phyloP scores from a whole-genome alignment of 305 asterid species.

The Striga hermonthica region DNA sequence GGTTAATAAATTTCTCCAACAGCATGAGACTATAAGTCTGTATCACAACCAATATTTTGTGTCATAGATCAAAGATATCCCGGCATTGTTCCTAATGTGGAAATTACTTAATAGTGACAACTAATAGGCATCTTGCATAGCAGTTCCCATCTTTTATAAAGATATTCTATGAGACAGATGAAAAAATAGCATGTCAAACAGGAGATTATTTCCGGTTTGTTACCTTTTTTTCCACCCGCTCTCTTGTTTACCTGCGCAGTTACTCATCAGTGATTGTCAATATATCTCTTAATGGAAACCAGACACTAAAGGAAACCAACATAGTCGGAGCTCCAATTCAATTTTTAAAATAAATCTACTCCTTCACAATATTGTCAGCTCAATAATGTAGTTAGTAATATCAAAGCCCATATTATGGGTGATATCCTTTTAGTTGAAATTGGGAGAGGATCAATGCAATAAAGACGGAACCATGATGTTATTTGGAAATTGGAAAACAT shows the following conservation, averaged over 20 bases:
- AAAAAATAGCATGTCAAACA: no score
- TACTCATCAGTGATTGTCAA: slow-evolving; percentile 31
- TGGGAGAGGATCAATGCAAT: slow-evolving; percentile 15
- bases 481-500: slow-evolving; percentile 14
- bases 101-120: slow-evolving; percentile 7
- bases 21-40: slow-evolving; percentile 14
- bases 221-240: slow-evolving; percentile 48
- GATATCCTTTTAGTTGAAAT: slow-evolving; percentile 7
- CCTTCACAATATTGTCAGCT: not conserved
- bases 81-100: slow-evolving; percentile 2
- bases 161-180: not conserved
- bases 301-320: slow-evolving; percentile 16
- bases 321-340: slow-evolving; percentile 19
- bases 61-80: slow-evolving; percentile 7
- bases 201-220: slow-evolving; percentile 13
- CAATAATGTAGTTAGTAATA: not conserved
- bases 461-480: slow-evolving; percentile 18
- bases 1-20: slow-evolving; percentile 25
- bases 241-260: slow-evolving; percentile 50
- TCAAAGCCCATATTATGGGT: not conserved
- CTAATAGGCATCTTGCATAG: slow-evolving; percentile 7
- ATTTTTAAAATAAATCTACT: not conserved
- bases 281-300: slow-evolving; percentile 11
- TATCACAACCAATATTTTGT: not conserved
- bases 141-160: slow-evolving; percentile 1